phyloP scores from a whole-genome alignment of 768 basidiomycete genomes.

The Xerocomellus amylosporus region DNA sequence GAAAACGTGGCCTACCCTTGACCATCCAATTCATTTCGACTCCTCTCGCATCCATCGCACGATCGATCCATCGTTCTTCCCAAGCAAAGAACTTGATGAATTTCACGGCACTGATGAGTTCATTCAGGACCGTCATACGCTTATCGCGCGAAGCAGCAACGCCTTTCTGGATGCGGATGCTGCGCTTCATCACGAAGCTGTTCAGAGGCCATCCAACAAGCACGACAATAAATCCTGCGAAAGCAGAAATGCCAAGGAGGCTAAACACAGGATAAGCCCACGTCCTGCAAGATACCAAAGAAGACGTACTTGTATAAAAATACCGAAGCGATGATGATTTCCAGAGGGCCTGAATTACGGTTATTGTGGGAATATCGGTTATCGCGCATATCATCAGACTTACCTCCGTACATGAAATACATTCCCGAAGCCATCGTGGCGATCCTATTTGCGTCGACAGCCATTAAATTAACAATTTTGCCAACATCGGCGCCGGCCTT shows the following conservation, averaged over 20 bases:
- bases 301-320: slow-evolving; percentile 71
- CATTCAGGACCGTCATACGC: slow-evolving; percentile 44
- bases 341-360: slow-evolving; percentile 56
- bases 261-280: slow-evolving; percentile 50
- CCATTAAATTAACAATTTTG: slow-evolving; percentile 90
- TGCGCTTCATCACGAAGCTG: slow-evolving; percentile 37
- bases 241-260: slow-evolving; percentile 46
- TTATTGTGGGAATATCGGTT: neutral
- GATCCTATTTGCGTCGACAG: slow-evolving; percentile 67
- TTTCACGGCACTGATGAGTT: slow-evolving; percentile 40
- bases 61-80: slow-evolving; percentile 44
- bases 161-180: slow-evolving; percentile 37
- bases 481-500: slow-evolving; percentile 82
- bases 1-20: slow-evolving; percentile 44
- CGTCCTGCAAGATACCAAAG: neutral
- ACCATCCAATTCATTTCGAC: slow-evolving; percentile 77
- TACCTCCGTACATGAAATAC: slow-evolving; percentile 70
- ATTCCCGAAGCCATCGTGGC: slow-evolving; percentile 51
- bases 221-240: slow-evolving; percentile 44
- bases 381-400: neutral
- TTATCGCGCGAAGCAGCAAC: slow-evolving; percentile 37
- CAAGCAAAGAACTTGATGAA: slow-evolving; percentile 46
- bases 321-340: slow-evolving; percentile 65
- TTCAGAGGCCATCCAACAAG: slow-evolving; percentile 41
- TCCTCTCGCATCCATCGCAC: slow-evolving; percentile 48